Base-by-base conservation (phyloP, 106 monocot species). In the Hemerocallis citrina region DNA sequence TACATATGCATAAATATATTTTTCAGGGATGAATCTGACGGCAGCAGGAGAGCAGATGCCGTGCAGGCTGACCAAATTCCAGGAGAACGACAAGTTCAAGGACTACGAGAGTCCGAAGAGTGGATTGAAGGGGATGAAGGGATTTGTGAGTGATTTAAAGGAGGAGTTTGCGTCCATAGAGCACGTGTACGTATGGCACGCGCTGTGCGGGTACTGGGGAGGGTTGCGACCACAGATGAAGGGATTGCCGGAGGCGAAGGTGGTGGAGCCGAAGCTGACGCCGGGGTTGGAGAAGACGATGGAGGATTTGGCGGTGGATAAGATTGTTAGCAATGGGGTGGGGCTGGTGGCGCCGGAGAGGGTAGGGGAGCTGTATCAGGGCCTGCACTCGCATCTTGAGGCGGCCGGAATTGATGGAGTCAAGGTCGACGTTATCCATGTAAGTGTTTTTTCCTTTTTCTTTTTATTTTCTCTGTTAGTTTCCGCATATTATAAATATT, bases 21-120 rank as follows among this genome's bases (percentile, higher is more conserved):
- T n/a, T n/a, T n/a, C n/a, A n/a, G 90, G 82, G n/a, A 93, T 89
- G 85, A 85, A 82, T 66, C 73, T 69, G 16, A 93, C 93, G 15
- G 60, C 79, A 7, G 93, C 93, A 4, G 93, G 93, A 6, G 93
- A 88, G 69, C 93, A 93, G 68, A 93, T 93, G 93, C 93, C 88
- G 8, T 93, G 93, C 72, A 29, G 93, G 55, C 85, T 93, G 1
- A 68, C 76, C 27, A 62, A 61, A 31, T 88, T 88, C 71, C 52
- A 82, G 60, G 93, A 93, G 74, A 92, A 92, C 68, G 50, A 75
- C 77, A 92, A 92, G 58, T 86, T 92, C 72, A 46, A 70, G 0
- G 76, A 76, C 57, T 91, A 86, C 68, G 49, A 30, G 59, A 68
- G 76, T 68, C 11, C 3, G 11, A 57, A 27, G 55, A 42, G 34